Conservation (phyloP, 2,329 filamentous ascomycete species). For the Colletotrichum gigasporum region DNA sequence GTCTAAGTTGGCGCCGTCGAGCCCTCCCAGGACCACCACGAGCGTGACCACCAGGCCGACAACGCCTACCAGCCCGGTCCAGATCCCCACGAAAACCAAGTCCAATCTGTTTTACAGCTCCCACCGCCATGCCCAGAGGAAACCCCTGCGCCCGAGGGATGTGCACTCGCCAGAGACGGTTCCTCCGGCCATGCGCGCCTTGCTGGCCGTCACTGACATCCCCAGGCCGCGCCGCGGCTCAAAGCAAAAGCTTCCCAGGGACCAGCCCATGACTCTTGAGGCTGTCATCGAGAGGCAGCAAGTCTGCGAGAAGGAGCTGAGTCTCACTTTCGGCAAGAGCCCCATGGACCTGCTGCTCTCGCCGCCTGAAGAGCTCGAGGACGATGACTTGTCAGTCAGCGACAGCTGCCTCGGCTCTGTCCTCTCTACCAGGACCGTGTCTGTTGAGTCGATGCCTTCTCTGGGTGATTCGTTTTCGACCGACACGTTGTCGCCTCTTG, state of each 20-base stretch:
- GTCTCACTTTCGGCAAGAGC: constrained; percentile 60
- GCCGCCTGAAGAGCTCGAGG: constrained; percentile 65
- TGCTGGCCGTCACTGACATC: constrained; percentile 71
- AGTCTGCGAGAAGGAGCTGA: constrained; percentile 67
- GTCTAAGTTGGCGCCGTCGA: constrained; percentile 32
- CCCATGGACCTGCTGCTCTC: constrained; percentile 69
- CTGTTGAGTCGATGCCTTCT: constrained; percentile 70
- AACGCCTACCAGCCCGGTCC: constrained; percentile 59
- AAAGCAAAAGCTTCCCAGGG: constrained; percentile 35
- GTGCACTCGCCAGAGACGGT: constrained; percentile 63
- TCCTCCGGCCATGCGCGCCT: constrained; percentile 67
- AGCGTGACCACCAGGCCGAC: constrained; percentile 32
- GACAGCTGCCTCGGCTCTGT: constrained; percentile 63
- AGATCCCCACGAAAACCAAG: constrained; percentile 59
- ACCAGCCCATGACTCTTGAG: constrained; percentile 59
- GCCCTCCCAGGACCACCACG: constrained; percentile 32
- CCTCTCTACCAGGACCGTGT: constrained; percentile 64
- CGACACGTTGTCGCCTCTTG: constrained; percentile 58
- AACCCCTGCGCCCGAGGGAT: constrained; percentile 47
- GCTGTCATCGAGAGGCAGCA: constrained; percentile 64
- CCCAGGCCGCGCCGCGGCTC: constrained; percentile 56
- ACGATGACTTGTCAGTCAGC: constrained; percentile 55
- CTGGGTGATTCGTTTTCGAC: constrained; percentile 64
- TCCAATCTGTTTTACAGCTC: constrained; percentile 48
- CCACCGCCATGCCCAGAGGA: constrained; percentile 48